These are phyloP conservation scores for Flaveria trinervia DNA, from an alignment of 129 eudicot species.

Conservation along the genomic window DNA sequence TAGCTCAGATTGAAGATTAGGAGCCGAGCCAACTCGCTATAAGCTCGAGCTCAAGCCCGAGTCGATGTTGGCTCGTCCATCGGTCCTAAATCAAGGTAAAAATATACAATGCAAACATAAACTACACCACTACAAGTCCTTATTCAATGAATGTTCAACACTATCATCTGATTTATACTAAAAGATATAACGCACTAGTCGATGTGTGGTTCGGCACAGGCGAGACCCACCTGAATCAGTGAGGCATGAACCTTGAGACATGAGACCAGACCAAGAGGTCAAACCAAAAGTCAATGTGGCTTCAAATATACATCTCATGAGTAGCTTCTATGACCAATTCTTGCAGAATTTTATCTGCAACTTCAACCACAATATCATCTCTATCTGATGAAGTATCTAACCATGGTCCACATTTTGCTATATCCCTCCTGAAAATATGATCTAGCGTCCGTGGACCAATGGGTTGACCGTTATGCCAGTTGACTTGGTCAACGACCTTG, in stretches of 20 bases:
- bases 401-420: slow-evolving; percentile 51
- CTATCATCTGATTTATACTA: slow-evolving; percentile 23
- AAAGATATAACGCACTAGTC: slow-evolving; percentile 2
- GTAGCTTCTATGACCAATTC: slow-evolving; percentile 43
- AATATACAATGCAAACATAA: slow-evolving; percentile 24
- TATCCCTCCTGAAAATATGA: slow-evolving; percentile 44
- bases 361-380: slow-evolving; percentile 48
- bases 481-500: slow-evolving; percentile 53
- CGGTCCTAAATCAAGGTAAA: not conserved
- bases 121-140: slow-evolving; percentile 21
- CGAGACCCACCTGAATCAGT: not conserved
- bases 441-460: slow-evolving; percentile 46
- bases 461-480: slow-evolving; percentile 45
- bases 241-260: slow-evolving; percentile 17
- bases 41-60: not conserved
- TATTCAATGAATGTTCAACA: slow-evolving; percentile 26
- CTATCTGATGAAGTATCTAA: slow-evolving; percentile 35
- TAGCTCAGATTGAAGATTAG: not conserved
- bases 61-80: not conserved
- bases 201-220: not conserved
- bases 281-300: slow-evolving; percentile 22
- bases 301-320: slow-evolving; percentile 23
- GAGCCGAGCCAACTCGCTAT: not conserved
- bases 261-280: slow-evolving; percentile 24
- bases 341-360: slow-evolving; percentile 50